These are phyloP conservation scores for Trichoderma endophyticum DNA, from an alignment of 2,329 filamentous ascomycete species.

Conservation along the genomic window DNA sequence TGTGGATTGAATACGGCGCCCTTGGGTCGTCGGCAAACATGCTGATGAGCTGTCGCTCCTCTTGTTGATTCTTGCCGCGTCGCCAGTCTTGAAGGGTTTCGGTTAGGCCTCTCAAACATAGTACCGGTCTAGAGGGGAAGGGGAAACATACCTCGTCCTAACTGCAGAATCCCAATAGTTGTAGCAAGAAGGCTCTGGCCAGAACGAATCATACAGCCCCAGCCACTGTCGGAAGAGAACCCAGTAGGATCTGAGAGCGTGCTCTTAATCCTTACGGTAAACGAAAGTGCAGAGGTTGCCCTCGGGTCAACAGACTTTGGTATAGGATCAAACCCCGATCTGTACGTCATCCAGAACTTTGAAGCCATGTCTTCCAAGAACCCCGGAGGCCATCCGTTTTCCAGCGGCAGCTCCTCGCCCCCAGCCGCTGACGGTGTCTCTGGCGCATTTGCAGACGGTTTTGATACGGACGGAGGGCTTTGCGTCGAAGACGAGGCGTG, in stretches of 20 bases:
- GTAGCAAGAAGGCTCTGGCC: constrained; percentile 93
- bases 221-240: constrained; percentile 91
- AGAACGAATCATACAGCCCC: constrained; percentile 98
- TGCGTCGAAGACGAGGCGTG: constrained; percentile 13
- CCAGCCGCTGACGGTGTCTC: constrained; percentile 48
- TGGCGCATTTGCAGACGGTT: constrained; percentile 30
- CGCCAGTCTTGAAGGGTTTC: constrained; percentile 63
- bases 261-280: constrained; percentile 79
- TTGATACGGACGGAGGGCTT: constrained; percentile 22
- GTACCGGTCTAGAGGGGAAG: background rate
- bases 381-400: constrained; percentile 71
- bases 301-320: constrained; percentile 72
- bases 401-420: constrained; percentile 43
- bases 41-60: constrained; percentile 70
- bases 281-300: constrained; percentile 68
- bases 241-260: constrained; percentile 74
- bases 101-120: background rate
- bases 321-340: constrained; percentile 81
- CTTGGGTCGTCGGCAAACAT: constrained; percentile 83
- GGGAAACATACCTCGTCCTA: constrained; percentile 71
- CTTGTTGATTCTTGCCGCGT: constrained; percentile 51
- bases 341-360: constrained; percentile 93
- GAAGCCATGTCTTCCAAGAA: constrained; percentile 95
- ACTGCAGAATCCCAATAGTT: constrained; percentile 64
- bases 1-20: constrained; percentile 91